Conservation (phyloP, 805 yeast species). For the Pichia scutulata region DNA sequence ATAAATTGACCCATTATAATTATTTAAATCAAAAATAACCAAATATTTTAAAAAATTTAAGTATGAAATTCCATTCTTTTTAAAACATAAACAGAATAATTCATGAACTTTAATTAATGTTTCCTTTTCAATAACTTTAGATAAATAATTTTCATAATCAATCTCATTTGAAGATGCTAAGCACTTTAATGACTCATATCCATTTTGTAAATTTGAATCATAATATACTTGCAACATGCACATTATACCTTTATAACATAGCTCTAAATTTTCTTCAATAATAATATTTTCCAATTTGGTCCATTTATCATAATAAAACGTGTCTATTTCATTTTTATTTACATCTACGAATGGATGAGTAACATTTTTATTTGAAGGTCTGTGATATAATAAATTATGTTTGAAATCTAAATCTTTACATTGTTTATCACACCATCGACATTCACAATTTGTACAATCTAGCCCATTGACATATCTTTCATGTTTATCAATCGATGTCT, state of each 20-base stretch:
- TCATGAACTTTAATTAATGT: conserved; percentile 12
- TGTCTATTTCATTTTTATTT: conserved; percentile 4
- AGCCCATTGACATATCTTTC: conserved; percentile 24
- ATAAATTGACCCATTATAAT: conserved; percentile 22
- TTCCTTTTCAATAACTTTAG: background rate
- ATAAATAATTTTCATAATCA: conserved; percentile 12
- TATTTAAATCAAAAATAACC: conserved; percentile 20
- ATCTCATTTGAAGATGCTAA: conserved; percentile 5
- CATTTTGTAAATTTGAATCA: conserved; percentile 13
- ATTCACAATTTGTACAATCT: conserved; percentile 25
- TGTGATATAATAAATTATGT: conserved; percentile 22
- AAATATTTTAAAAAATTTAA: conserved; percentile 17
- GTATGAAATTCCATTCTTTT: conserved; percentile 12
- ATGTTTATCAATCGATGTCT: conserved; percentile 19
- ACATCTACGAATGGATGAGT: conserved; percentile 16
- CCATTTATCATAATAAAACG: conserved; percentile 21
- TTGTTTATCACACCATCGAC: conserved; percentile 25
- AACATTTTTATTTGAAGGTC: conserved; percentile 25
- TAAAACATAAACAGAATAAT: conserved; percentile 18
- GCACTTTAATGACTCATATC: conserved; percentile 15
- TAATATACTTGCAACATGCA: conserved; percentile 18
- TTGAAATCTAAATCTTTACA: conserved; percentile 24
- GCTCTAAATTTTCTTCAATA: conserved; percentile 11
- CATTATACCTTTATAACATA: conserved; percentile 15
- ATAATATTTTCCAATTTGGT: conserved; percentile 12